These are phyloP conservation scores for Aspergillus saccharolyticus DNA, from an alignment of 495 filamentous ascomycete species.

Conservation along the genomic window DNA sequence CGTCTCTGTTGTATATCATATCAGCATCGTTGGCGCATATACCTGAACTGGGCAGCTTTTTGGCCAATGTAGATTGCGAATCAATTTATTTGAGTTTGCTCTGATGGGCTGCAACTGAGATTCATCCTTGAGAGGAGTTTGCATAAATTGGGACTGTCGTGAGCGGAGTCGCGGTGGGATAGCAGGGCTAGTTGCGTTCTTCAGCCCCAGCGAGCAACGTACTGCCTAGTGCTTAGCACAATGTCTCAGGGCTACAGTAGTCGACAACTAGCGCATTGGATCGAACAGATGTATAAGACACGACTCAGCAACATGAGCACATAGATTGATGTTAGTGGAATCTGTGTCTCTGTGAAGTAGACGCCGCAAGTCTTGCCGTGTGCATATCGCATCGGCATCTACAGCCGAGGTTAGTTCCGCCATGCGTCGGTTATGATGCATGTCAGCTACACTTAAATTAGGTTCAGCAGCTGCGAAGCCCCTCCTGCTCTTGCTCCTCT, in stretches of 20 bases:
- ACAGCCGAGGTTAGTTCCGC: constrained; percentile 14
- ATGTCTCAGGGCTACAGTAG: not conserved
- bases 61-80: constrained; percentile 3
- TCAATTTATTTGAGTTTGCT: constrained; percentile 6
- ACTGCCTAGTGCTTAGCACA: not conserved
- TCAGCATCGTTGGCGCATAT: constrained; percentile 41
- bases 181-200: not conserved
- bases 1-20: constrained; percentile 19
- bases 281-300: not conserved
- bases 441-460: not conserved
- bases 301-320: no score
- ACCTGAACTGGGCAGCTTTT: constrained; percentile 3
- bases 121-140: not conserved
- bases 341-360: no score
- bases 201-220: no score
- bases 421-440: not conserved
- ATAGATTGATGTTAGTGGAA: no score
- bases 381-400: not conserved
- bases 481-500: no score
- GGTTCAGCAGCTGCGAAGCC: no score
- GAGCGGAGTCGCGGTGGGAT: not conserved
- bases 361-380: not conserved
- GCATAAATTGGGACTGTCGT: not conserved
- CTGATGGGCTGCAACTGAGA: not conserved
- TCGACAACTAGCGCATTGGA: not conserved